Percentiles rank a stretch among this genome's conserved stretches.
Conservation (phyloP, 805 yeast genomes). For the Starmerella kuoi region DNA sequence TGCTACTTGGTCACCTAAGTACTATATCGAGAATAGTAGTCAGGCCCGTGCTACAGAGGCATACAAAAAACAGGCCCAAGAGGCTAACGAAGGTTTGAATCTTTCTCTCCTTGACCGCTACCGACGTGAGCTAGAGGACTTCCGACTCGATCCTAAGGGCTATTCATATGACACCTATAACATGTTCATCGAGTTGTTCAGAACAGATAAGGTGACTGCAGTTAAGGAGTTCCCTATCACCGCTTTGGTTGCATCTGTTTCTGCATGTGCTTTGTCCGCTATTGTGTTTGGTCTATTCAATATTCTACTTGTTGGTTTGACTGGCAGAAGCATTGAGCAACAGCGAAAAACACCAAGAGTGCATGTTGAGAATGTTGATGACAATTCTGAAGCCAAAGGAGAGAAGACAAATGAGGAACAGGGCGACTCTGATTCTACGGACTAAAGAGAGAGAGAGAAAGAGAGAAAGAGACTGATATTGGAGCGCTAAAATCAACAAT, state of each 20-base stretch:
- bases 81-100: conserved; percentile 17
- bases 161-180: conserved; percentile 24
- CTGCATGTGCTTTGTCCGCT: conserved; percentile 21
- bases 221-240: conserved; percentile 30
- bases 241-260: conserved; percentile 25
- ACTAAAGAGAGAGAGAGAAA: too few relatives aligned
- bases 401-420: too few relatives aligned
- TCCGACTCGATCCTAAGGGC: conserved; percentile 29
- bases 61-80: conserved; percentile 4
- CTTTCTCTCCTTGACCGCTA: conserved; percentile 9
- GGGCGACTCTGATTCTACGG: too few relatives aligned
- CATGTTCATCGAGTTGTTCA: conserved; percentile 26
- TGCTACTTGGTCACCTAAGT: conserved; percentile 43
- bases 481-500: too few relatives aligned
- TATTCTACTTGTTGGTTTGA: conserved; percentile 14
- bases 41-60: conserved; percentile 24
- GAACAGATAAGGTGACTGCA: conserved; percentile 27
- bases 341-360: too few relatives aligned
- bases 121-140: conserved; percentile 21
- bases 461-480: too few relatives aligned
- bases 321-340: conserved; percentile 1
- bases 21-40: conserved; percentile 25
- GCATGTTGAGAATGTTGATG: too few relatives aligned
- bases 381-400: too few relatives aligned
- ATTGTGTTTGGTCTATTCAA: conserved; percentile 24